These are phyloP conservation scores for Sarocladiaceae sp. DNA, from an alignment of 2,329 filamentous ascomycete genomes.

Conservation along the genomic window DNA sequence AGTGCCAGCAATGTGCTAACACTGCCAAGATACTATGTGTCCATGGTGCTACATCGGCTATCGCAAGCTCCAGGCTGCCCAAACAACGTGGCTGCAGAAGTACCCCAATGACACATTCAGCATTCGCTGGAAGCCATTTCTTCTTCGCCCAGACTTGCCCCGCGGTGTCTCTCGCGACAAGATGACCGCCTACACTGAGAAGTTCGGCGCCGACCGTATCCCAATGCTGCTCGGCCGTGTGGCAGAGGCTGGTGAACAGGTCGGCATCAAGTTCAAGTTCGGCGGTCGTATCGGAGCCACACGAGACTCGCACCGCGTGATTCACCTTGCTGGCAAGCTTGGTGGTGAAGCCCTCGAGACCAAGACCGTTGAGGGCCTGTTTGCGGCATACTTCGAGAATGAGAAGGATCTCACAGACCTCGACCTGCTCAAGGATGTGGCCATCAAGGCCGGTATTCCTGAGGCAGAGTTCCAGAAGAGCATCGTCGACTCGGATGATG, in stretches of 20 bases:
- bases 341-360: constrained; percentile 47
- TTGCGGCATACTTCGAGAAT: constrained; percentile 37
- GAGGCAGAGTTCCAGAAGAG: constrained; percentile 29
- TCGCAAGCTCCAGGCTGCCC: constrained; percentile 41
- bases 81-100: constrained; percentile 32
- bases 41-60: constrained; percentile 49
- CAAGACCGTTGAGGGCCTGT: constrained; percentile 44
- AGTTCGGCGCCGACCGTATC: constrained; percentile 63
- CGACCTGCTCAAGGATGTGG: constrained; percentile 30
- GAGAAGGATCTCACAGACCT: constrained; percentile 39
- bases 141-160: constrained; percentile 34
- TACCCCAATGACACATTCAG: constrained; percentile 56
- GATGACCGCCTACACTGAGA: constrained; percentile 30
- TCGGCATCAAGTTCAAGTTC: constrained; percentile 45
- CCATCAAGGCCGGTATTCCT: constrained; percentile 41
- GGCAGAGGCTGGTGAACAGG: constrained; percentile 22
- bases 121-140: constrained; percentile 41
- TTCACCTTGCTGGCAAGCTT: constrained; percentile 45
- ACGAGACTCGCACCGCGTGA: constrained; percentile 42
- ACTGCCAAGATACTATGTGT: constrained; percentile 40
- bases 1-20: not conserved
- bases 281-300: constrained; percentile 43
- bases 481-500: constrained; percentile 43
- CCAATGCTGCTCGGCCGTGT: constrained; percentile 27
- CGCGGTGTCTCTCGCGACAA: constrained; percentile 25